These are phyloP conservation scores for Fusarium devonianum DNA, from an alignment of 2,329 filamentous ascomycete genomes.

Conservation along the genomic window DNA sequence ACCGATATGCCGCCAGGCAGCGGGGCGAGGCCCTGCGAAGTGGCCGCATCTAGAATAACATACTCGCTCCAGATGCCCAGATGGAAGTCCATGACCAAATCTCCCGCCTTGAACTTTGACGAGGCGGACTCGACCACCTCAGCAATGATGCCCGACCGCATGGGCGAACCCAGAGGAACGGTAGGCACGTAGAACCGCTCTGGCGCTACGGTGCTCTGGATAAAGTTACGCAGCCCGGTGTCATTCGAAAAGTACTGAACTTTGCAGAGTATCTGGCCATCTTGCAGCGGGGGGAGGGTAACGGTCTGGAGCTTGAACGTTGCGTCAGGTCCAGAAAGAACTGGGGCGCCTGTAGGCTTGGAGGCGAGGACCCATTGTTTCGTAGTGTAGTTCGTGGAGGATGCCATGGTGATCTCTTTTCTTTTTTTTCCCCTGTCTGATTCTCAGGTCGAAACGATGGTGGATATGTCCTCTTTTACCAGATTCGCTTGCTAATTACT, in stretches of 20 bases:
- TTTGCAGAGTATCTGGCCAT: conserved; percentile 41
- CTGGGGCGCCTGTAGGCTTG: conserved; percentile 39
- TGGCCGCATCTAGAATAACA: conserved; percentile 38
- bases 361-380: conserved; percentile 43
- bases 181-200: conserved; percentile 43
- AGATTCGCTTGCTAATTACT: neutral
- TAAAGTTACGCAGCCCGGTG: conserved; percentile 42
- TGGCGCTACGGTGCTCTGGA: conserved; percentile 39
- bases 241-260: conserved; percentile 43
- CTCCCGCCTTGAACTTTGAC: conserved; percentile 37
- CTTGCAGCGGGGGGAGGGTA: conserved; percentile 35
- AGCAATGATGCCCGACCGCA: conserved; percentile 42
- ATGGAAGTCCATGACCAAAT: conserved; percentile 43
- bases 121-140: conserved; percentile 41
- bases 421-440: conserved; percentile 1
- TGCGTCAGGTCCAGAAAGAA: conserved; percentile 38
- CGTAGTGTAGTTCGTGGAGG: conserved; percentile 36
- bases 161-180: conserved; percentile 40
- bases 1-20: conserved; percentile 35
- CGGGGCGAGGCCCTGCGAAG: conserved; percentile 35
- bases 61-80: conserved; percentile 42
- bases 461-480: conserved; percentile 3
- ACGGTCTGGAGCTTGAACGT: conserved; percentile 40
- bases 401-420: conserved; percentile 28
- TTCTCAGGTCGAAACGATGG: conserved; percentile 8